These are phyloP conservation scores for Lipomyces mesembrius DNA, from an alignment of 805 yeast species.

Conservation along the genomic window DNA sequence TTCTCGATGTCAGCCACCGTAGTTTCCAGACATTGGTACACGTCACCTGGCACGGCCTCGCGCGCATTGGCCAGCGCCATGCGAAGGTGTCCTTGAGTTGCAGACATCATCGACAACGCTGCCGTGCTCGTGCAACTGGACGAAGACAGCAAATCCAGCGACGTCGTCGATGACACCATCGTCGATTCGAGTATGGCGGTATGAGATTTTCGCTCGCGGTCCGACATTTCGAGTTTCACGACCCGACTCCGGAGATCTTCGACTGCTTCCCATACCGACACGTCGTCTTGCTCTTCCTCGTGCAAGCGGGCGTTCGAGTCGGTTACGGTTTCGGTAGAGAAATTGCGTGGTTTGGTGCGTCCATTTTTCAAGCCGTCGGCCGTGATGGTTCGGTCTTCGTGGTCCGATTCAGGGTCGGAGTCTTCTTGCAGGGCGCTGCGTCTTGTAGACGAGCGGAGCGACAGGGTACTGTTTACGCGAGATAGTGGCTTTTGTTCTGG, in stretches of 20 bases:
- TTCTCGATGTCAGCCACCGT: conserved; percentile 2
- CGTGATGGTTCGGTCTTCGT: conserved; percentile 4
- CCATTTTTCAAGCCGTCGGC: not conserved
- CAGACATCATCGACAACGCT: conserved; percentile 3
- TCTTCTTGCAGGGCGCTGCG: not conserved
- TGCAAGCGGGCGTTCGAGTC: not conserved
- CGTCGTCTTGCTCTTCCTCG: not conserved
- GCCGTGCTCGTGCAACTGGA: not conserved
- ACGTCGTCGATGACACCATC: not conserved
- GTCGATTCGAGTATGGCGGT: not conserved
- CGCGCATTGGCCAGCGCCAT: conserved; percentile 6
- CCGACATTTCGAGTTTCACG: conserved; percentile 11
- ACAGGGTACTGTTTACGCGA: not conserved
- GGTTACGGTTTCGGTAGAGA: conserved; percentile 15
- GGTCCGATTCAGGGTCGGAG: not conserved
- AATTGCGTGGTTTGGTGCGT: conserved; percentile 8
- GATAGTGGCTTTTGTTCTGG: not conserved
- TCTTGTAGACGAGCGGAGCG: not conserved
- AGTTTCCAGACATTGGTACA: conserved; percentile 5
- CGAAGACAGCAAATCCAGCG: conserved; percentile 4
- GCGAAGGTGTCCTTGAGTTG: conserved; percentile 7
- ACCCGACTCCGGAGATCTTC: conserved; percentile 24
- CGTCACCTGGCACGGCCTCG: conserved; percentile 4
- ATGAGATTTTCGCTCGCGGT: conserved; percentile 5
- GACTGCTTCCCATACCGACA: conserved; percentile 18